phyloP scores from a whole-genome alignment of 75 land plant species.

The Picea sitchensis region DNA sequence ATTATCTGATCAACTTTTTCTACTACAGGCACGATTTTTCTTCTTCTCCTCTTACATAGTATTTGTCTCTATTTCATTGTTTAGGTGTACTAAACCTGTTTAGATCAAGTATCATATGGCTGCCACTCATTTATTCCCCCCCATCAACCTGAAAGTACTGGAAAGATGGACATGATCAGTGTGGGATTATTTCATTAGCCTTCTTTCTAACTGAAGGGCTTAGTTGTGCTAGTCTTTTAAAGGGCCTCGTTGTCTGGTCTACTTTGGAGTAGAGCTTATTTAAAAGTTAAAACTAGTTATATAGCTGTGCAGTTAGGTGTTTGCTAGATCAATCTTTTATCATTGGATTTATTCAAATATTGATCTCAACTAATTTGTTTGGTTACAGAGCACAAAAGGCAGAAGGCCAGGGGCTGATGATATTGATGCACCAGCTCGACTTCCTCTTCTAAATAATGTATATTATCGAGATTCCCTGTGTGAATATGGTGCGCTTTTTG shows the following conservation, averaged over 20 bases:
- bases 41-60: too few relatives aligned
- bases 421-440: slow-evolving; percentile 81
- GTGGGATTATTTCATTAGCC: neutral
- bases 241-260: neutral
- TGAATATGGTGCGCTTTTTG: slow-evolving; percentile 84
- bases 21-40: too few relatives aligned
- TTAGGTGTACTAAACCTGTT: too few relatives aligned
- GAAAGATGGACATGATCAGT: neutral
- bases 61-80: too few relatives aligned
- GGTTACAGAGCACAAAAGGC: slow-evolving; percentile 61
- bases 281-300: neutral
- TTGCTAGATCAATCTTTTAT: neutral
- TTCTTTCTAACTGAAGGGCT: neutral
- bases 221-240: neutral
- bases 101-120: too few relatives aligned
- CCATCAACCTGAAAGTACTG: neutral
- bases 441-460: slow-evolving; percentile 67
- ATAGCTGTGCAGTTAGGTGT: neutral
- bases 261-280: neutral
- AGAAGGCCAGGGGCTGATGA: slow-evolving; percentile 80
- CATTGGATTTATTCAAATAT: neutral
- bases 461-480: slow-evolving; percentile 84
- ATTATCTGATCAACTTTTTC: too few relatives aligned
- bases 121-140: too few relatives aligned
- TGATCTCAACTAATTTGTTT: neutral